Base-by-base conservation (phyloP, 306 rosid species). In the Dryas alaskensis region DNA sequence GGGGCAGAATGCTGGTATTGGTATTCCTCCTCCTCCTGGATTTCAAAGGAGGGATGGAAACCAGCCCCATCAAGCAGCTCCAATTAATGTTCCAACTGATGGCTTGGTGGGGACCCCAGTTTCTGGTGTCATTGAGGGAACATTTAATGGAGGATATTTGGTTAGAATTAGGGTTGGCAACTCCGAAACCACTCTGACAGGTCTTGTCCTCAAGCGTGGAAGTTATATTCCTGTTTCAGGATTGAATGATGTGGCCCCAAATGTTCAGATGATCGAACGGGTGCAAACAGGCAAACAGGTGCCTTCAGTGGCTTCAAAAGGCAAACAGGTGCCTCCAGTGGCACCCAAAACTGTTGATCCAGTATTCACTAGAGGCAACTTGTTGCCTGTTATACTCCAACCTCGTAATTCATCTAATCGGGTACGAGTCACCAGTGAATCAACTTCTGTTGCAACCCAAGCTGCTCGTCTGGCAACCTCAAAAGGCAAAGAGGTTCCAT, bases 101-200 rank as follows among this genome's bases (percentile, higher is more conserved):
- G 81, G 69, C 37, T 72, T 84, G 87, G 83, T 91, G 65, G 97
- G 98, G 52, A 87, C 85, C 75, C 78, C 48, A 14, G 96, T 94
- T 52, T 84, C 90, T 53, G 96, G 98, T 74, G 92, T 94, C 50
- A 67, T 94, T 66, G 98, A 94, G 80, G 98, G 91, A 37, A 87
- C 83, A 72, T 94, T 94, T 79, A 97, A 94, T 45, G 98, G 94
- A 22, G 98, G 98, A 79, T 94, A 87, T 87, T 78, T 94, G 77
- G 88, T 94, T 60, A 83, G 89, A 65, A 96, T 92, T 79, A 87
- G 79, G 86, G 93, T 88, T 76, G 97, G 87, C 62, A 81, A 87
- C 66, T 83, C 92, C 47, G 89, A 81, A 70, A 83, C 88, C 63
- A 86, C 85, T 77, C 80, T 94, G 86, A 89, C 90, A 81, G 98